Percentiles rank a stretch among this genome's conserved stretches.
These are phyloP conservation scores for Rubus parviflorus DNA, from an alignment of 306 rosid genomes.

Conservation along the genomic window DNA sequence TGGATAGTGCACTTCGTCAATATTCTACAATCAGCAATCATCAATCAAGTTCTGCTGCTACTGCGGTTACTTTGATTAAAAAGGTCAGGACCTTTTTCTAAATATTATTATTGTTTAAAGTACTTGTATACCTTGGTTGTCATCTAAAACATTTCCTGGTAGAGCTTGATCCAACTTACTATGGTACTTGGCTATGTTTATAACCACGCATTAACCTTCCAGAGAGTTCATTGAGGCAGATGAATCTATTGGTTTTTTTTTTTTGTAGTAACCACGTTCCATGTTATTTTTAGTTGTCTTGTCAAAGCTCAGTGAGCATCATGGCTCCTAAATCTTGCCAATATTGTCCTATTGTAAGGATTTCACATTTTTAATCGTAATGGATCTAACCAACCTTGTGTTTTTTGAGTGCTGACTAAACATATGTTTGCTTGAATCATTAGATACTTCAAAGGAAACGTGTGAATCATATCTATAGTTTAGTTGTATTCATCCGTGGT, in stretches of 20 bases:
- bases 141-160: neutral
- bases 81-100: slow-evolving; percentile 52
- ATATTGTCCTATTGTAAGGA: neutral
- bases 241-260: neutral
- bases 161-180: neutral
- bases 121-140: neutral
- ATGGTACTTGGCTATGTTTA: neutral
- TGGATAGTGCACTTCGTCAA: slow-evolving; percentile 73
- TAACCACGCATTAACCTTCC: neutral
- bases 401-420: neutral
- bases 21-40: slow-evolving; percentile 39
- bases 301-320: neutral
- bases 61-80: slow-evolving; percentile 62
- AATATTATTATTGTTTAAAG: neutral
- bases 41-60: slow-evolving; percentile 49
- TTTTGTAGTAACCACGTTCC: neutral
- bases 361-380: neutral
- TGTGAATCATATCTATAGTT: slow-evolving; percentile 1
- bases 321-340: neutral
- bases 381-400: neutral
- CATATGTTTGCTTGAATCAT: neutral
- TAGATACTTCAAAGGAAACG: neutral
- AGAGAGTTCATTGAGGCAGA: neutral
- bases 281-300: neutral
- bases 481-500: neutral